Base-by-base conservation (phyloP, 1,284 basidiomycete genomes). In the Coriolopsis trogii region DNA sequence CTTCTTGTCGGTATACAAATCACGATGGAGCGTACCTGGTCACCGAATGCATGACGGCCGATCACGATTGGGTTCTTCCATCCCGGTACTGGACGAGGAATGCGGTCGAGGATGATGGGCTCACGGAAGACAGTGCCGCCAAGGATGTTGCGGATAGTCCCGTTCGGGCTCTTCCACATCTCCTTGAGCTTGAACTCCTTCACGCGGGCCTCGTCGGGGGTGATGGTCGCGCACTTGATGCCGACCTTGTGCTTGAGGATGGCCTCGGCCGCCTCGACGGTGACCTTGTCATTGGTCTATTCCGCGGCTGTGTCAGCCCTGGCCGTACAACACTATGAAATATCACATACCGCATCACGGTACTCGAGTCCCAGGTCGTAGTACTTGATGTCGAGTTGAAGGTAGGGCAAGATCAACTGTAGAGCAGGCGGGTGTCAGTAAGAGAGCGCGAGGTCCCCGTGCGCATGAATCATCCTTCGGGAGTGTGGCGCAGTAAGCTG, bases 101-200 rank as follows among this genome's bases (percentile, higher is more conserved):
- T 91, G 60, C 89, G 85, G 46, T 88, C 70, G 40, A 98, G 83
- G 67, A 99, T 87, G 74, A 99, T 99, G 61, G 97, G 97, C 72
- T 98, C 96, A 60, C 96, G 89, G 86, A 99, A 99, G 53, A 99
- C 96, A 28, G 96, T 98, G 47, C 96, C 96, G 42, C 95, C 95
- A 46, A 98, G 87, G 65, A 97, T 95, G 73, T 98, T 98, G 63
- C 95, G 90, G 72, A 98, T 95, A 6, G 95, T 96, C 59, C 94
- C 95, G 73, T 98, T 98, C 10, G 95, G 94, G 64, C 89, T 92
- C 77, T 82, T 87, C 92, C 92, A 95, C 96, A 99, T 99, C 74
- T 96, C 85, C 82, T 98, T 98, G 67, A 98, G 82, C 55, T 93
- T 91, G 82, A 98, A 98, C 73, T 97, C 95, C 66, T 92, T 75